Evolutionary conservation across 73 alveolate genomes (phyloP).

Genomic region (Uronychia binucleata): DNA sequence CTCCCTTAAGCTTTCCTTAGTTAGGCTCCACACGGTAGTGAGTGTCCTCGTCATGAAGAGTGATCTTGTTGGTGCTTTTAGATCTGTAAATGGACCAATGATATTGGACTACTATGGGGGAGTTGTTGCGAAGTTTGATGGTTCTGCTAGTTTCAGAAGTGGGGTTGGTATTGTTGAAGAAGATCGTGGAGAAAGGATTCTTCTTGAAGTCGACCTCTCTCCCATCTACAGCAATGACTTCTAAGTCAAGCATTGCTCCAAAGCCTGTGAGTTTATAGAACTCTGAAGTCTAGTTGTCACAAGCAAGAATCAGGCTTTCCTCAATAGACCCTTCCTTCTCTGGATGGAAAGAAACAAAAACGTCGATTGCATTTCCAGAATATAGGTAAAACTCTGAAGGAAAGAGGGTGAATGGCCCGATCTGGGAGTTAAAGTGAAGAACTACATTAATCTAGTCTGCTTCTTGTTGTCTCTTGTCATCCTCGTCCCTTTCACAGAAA

Average conservation of each 20-base stretch:
- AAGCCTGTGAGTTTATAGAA: constrained; percentile 83
- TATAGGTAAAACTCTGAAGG: constrained; percentile 95
- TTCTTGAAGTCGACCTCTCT: constrained; percentile 74
- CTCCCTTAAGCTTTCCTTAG: constrained; percentile 85
- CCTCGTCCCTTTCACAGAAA: constrained; percentile 88
- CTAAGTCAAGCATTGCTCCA: constrained; percentile 88
- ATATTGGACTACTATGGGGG: constrained; percentile 84
- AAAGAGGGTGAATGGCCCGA: constrained; percentile 89
- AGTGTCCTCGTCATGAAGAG: constrained; percentile 83
- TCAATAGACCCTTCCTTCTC: constrained; percentile 87
- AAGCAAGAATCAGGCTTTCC: constrained; percentile 85
- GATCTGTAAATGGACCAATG: constrained; percentile 93
- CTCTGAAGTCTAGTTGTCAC: constrained; percentile 91
- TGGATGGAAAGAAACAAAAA: constrained; percentile 90
- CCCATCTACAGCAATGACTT: constrained; percentile 93
- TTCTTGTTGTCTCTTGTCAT: constrained; percentile 61
- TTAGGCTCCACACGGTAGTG: constrained; percentile 85
- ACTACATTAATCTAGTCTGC: constrained; percentile 51
- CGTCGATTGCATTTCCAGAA: constrained; percentile 92
- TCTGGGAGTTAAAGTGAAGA: not conserved
- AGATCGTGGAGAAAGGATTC: constrained; percentile 70
- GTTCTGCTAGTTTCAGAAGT: constrained; percentile 76
- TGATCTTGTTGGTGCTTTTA: constrained; percentile 76
- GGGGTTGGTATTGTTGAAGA: constrained; percentile 94
- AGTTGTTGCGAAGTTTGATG: constrained; percentile 74